Percentiles rank a stretch among this genome's conserved stretches.
phyloP scores from a whole-genome alignment of 768 basidiomycete genomes.

The Steccherinum ochraceum region DNA sequence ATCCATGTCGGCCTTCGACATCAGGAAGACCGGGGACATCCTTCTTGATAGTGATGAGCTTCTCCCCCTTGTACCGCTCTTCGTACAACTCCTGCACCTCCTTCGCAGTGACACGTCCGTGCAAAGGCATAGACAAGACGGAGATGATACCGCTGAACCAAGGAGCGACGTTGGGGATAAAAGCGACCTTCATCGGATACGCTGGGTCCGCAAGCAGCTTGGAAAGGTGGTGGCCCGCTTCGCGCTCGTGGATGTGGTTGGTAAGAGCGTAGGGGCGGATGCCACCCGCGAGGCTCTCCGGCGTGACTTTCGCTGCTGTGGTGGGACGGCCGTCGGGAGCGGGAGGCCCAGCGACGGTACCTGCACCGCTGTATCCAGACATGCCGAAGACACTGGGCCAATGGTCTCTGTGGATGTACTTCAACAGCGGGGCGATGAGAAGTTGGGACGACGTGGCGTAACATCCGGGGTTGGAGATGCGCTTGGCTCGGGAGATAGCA shows the following conservation, averaged over 20 bases:
- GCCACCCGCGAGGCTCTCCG: constrained; percentile 68
- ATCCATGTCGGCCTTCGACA: constrained; percentile 80
- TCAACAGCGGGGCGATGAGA: constrained; percentile 82
- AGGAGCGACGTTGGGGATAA: constrained; percentile 80
- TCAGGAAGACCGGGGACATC: constrained; percentile 71
- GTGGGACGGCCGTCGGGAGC: constrained; percentile 64
- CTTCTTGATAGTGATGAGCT: constrained; percentile 59
- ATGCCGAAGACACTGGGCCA: constrained; percentile 87
- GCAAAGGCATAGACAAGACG: constrained; percentile 76
- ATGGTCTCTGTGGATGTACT: constrained; percentile 50
- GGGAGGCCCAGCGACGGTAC: constrained; percentile 65
- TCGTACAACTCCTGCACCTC: constrained; percentile 73
- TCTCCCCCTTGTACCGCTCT: constrained; percentile 70
- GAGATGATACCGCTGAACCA: constrained; percentile 98
- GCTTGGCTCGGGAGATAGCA: constrained; percentile 59
- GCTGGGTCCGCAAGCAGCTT: constrained; percentile 36
- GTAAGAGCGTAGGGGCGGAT: constrained; percentile 86
- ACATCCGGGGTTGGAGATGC: constrained; percentile 97
- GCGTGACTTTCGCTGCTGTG: constrained; percentile 76
- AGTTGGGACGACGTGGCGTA: constrained; percentile 93
- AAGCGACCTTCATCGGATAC: constrained; percentile 56
- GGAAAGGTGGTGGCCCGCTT: constrained; percentile 82
- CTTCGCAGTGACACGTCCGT: constrained; percentile 53
- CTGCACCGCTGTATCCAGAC: constrained; percentile 94
- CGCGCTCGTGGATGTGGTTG: constrained; percentile 98